Evolutionary conservation across 441 rosid genomes (phyloP).

Genomic region (Populus hybrid): DNA sequence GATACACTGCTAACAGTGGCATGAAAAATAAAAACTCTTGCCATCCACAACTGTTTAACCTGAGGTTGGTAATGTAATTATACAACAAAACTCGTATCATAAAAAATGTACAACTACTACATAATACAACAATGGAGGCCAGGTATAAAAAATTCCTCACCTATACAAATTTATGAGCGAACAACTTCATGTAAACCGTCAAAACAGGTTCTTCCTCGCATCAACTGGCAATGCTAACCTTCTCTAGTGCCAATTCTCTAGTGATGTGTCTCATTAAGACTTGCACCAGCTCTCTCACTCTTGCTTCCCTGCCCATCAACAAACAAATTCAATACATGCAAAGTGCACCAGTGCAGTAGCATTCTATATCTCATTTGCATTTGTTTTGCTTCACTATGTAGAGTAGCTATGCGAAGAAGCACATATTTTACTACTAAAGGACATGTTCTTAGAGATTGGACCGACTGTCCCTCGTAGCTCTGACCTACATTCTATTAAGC

Average conservation of each 20-base stretch:
- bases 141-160: conserved; percentile 26
- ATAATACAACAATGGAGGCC: conserved; percentile 27
- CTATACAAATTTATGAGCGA: conserved; percentile 19
- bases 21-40: not conserved
- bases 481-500: not conserved
- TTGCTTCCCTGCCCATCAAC: conserved; percentile 60
- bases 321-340: conserved; percentile 1
- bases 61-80: not conserved
- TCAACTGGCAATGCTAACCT: conserved; percentile 38
- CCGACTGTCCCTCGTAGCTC: not conserved
- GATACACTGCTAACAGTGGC: not conserved
- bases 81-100: conserved; percentile 13
- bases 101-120: conserved; percentile 26
- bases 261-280: conserved; percentile 63
- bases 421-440: not conserved
- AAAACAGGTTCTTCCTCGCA: not conserved
- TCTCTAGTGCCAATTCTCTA: conserved; percentile 59
- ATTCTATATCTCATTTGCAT: too few relatives aligned
- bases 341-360: not conserved
- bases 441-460: too few relatives aligned
- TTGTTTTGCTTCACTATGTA: too few relatives aligned
- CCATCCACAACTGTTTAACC: not conserved
- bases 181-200: not conserved
- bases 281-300: conserved; percentile 76
- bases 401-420: too few relatives aligned